Evolutionary conservation across 2,329 filamentous ascomycete genomes (phyloP), one percentile per base, ranked within the genome.

Genomic region (Chrysoporthe puriensis): DNA sequence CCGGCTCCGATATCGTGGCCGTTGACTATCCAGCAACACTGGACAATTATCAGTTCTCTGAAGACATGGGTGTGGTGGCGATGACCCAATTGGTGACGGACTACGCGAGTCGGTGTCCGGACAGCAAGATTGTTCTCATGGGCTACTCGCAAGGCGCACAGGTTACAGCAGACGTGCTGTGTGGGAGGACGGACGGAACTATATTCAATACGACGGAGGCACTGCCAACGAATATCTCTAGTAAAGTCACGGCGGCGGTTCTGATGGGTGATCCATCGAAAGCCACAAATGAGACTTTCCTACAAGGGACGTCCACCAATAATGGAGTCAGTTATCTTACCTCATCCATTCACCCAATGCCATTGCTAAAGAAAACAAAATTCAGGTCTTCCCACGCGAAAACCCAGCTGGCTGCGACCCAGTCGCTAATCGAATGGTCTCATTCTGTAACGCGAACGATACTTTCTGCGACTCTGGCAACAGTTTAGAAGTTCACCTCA

Each of bases 71-170:
- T 11, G 68, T 70, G 9, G 21, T 58, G 4, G 71, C 65, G n/a
- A 72, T 75, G 62, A 66, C 46, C 36, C 60, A 65, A 32, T 26
- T 71, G 58, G 54, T 74, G 18, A 60, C 50, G 13, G 56, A 62
- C 3, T 73, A 75, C 65, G 64, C 67, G 8, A 50, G 36, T 14
- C 66, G 36, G 44, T 75, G 74, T 44, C 73, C 74, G 1, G 48
- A 63, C 21, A 68, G 68, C 65, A 74, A 71, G 68, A 69, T 74
- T n/a, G 73, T 70, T 11, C 68, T 75, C 64, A 63, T 75, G 57
- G 74, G 74, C 1, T 75, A 73, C 52, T 73, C 72, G 13, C 74
- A 72, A 68, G 73, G 73, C 46, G 73, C 66, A 1, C 73, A 75
- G 40, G 73, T 72, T 11, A 60, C 73, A 14, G 73, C 73, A 59